These are phyloP conservation scores for Talaromyces sp. DNA, from an alignment of 2,329 filamentous ascomycete species.

Conservation along the genomic window DNA sequence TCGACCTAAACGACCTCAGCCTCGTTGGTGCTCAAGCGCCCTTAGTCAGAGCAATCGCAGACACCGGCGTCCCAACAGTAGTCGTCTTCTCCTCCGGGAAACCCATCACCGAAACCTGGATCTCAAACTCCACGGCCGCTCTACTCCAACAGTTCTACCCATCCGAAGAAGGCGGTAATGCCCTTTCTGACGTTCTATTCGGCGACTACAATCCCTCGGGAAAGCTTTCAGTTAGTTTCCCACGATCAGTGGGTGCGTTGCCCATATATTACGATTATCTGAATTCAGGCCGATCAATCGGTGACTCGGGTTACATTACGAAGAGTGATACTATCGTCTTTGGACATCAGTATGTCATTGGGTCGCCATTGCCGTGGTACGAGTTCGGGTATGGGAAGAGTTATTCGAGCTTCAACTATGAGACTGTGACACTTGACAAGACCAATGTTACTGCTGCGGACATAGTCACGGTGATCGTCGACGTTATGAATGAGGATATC, in stretches of 20 bases:
- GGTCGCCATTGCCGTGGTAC: conserved; percentile 56
- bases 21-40: conserved; percentile 66
- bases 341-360: conserved; percentile 61
- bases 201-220: conserved; percentile 62
- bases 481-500: conserved; percentile 55
- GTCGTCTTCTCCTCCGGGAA: conserved; percentile 67
- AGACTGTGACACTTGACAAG: conserved; percentile 24
- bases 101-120: conserved; percentile 68
- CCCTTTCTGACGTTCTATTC: conserved; percentile 61
- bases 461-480: conserved; percentile 55
- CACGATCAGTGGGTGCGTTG: conserved; percentile 60
- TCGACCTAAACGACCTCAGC: conserved; percentile 59
- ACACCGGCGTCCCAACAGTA: conserved; percentile 62
- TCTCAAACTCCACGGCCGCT: conserved; percentile 58
- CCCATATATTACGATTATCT: conserved; percentile 69
- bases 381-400: conserved; percentile 63
- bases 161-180: conserved; percentile 62
- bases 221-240: conserved; percentile 62
- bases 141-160: conserved; percentile 72
- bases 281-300: conserved; percentile 56
- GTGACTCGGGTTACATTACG: conserved; percentile 48
- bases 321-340: conserved; percentile 59
- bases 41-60: conserved; percentile 62
- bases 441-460: conserved; percentile 50
- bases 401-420: conserved; percentile 60